Evolutionary conservation across 1,139 yeast genomes (phyloP), one percentile per base, ranked within the genome.

Genomic region (Diutina rugosa): DNA sequence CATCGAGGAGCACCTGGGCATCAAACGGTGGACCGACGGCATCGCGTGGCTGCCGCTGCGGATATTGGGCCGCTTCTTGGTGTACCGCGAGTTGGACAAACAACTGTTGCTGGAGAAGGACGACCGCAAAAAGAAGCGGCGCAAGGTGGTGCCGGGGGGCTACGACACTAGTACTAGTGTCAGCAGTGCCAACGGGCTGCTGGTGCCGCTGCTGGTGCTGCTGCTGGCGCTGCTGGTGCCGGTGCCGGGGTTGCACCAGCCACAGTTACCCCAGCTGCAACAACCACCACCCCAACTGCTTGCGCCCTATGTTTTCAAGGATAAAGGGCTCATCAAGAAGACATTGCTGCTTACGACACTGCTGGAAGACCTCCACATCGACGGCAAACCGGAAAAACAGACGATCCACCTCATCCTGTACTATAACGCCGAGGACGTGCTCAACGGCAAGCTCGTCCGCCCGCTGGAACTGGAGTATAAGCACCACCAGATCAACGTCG

Each of bases 11-110:
- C 76, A 79, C 26, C 84, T 93, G 0, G 93, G 95, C 1, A 90
- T 90, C 60, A 87, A 87, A 67, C 74, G 97, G 57, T 90, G 97
- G 97, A 90, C 97, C 0, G 97, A 90, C 66, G 96, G 97, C 16
- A 81, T 88, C 26, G 78, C 91, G 12, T 90, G 97, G 97, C 84
- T 91, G 1, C 97, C 97, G 0, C 85, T 95, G 2, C 73, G 97
- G 56, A 89, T 90, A 38, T 74, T 89, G 51, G 96, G 96, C 3
- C 76, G 95, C 58, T 90, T 90, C 63, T 72, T 90, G 49, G 85
- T 90, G 9, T 90, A 90, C 68, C 78, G 96, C 51, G 95, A 88
- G 67, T 71, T 88, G 56, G 90, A 87, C 63, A 79, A 80, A 61
- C 76, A 76, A 30, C 73, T 78, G n/a, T 58, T 69, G 10, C 63